phyloP scores from a whole-genome alignment of 2,329 filamentous ascomycete genomes.

The Sporothrix globosa region DNA sequence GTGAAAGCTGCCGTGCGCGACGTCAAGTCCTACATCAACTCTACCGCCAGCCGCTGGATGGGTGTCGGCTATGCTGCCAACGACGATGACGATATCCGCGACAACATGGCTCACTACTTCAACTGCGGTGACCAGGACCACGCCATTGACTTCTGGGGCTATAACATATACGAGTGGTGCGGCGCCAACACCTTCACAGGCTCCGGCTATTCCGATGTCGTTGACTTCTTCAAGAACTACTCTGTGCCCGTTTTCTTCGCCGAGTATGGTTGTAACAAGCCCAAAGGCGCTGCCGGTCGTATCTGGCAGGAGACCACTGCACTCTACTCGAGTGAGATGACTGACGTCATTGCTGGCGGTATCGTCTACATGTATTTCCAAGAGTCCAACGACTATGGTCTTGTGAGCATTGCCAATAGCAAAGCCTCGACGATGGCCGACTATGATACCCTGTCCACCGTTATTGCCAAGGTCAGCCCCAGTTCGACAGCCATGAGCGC shows the following conservation, averaged over 20 bases:
- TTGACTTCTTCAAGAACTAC: conserved; percentile 84
- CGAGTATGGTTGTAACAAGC: conserved; percentile 92
- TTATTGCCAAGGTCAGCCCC: conserved; percentile 70
- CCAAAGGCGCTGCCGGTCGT: conserved; percentile 64
- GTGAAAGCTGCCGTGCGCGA: conserved; percentile 98
- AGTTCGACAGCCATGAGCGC: conserved; percentile 64
- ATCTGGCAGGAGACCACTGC: conserved; percentile 82
- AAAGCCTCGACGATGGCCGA: conserved; percentile 70
- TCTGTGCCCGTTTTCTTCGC: conserved; percentile 97
- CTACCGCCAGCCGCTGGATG: conserved; percentile 74
- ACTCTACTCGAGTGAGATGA: conserved; percentile 82
- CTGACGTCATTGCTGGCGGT: conserved; percentile 84
- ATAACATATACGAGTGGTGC: conserved; percentile 99
- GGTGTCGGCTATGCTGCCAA: conserved; percentile 96
- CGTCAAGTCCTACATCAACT: conserved; percentile 90
- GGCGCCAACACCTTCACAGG: conserved; percentile 74
- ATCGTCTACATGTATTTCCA: conserved; percentile 99
- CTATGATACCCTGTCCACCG: conserved; percentile 71
- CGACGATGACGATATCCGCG: conserved; percentile 82
- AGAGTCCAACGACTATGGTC: conserved; percentile 85
- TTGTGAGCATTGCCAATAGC: conserved; percentile 63
- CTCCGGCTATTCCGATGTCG: conserved; percentile 82
- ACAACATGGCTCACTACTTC: conserved; percentile 86
- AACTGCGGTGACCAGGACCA: conserved; percentile 73
- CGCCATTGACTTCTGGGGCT: conserved; percentile 96